Percentiles rank a stretch among this genome's conserved stretches.
These are phyloP conservation scores for Fusarium sp. DNA, from an alignment of 2,329 filamentous ascomycete species.

Conservation along the genomic window DNA sequence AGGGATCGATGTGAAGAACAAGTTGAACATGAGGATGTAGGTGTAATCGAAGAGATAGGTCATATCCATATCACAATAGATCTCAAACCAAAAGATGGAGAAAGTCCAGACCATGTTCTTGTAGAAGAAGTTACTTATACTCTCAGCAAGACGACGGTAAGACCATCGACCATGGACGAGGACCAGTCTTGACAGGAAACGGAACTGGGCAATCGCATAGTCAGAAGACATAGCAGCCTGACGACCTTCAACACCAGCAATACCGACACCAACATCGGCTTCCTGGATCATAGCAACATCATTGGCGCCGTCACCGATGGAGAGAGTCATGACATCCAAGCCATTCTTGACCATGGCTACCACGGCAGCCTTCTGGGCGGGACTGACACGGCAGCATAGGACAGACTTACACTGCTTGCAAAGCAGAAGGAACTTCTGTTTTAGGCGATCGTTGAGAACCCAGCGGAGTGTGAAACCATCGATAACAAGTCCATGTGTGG, in stretches of 20 bases:
- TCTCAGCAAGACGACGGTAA: constrained; percentile 93
- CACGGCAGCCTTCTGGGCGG: constrained; percentile 96
- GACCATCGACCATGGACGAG: constrained; percentile 95
- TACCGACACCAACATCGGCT: constrained; percentile 95
- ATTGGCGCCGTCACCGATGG: constrained; percentile 93
- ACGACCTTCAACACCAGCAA: constrained; percentile 91
- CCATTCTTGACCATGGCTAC: constrained; percentile 96
- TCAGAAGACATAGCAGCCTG: constrained; percentile 97
- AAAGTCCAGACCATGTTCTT: constrained; percentile 99
- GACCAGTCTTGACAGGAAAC: constrained; percentile 85
- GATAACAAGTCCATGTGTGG: constrained; percentile 93
- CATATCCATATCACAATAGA: constrained; percentile 95
- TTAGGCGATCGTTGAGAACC: constrained; percentile 83
- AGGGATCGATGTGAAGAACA: constrained; percentile 95
- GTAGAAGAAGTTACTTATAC: constrained; percentile 99
- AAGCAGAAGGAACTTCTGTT: constrained; percentile 92
- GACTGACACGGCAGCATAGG: constrained; percentile 96
- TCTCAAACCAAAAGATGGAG: constrained; percentile 96
- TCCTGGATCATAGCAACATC: constrained; percentile 99
- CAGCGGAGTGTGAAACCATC: constrained; percentile 94
- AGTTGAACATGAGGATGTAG: constrained; percentile 96
- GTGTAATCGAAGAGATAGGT: constrained; percentile 98
- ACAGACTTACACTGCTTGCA: constrained; percentile 98
- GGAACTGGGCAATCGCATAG: constrained; percentile 94
- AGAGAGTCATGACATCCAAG: constrained; percentile 94